Evolutionary conservation across 495 filamentous ascomycete species (phyloP).

Genomic region (Annulohypoxylon bovei): DNA sequence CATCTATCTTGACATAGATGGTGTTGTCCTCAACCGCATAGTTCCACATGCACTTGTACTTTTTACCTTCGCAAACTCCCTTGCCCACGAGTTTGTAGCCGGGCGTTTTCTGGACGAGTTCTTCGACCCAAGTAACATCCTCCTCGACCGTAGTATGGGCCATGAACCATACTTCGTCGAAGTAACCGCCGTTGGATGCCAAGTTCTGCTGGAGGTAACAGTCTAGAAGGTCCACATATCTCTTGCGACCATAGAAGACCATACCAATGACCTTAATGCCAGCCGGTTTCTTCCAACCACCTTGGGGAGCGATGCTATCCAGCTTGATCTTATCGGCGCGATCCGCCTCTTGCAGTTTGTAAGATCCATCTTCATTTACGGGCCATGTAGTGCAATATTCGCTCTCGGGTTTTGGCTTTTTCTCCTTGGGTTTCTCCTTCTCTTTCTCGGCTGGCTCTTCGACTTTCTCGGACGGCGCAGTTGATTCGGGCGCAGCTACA

Average conservation of each 20-base stretch:
- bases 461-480: not conserved
- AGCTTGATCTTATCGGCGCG: slow-evolving; percentile 27
- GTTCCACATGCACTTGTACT: slow-evolving; percentile 50
- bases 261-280: slow-evolving; percentile 58
- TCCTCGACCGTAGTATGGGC: slow-evolving; percentile 56
- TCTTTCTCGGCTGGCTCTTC: not conserved
- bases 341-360: slow-evolving; percentile 21
- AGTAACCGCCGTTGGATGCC: slow-evolving; percentile 60
- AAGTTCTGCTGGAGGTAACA: slow-evolving; percentile 68
- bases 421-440: not conserved
- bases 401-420: slow-evolving; percentile 10
- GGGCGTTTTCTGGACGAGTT: slow-evolving; percentile 40
- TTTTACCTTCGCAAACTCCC: slow-evolving; percentile 43
- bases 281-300: slow-evolving; percentile 51
- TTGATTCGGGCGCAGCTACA: not conserved
- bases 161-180: slow-evolving; percentile 66
- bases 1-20: slow-evolving; percentile 67
- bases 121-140: slow-evolving; percentile 60
- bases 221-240: slow-evolving; percentile 60
- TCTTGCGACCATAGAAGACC: slow-evolving; percentile 58
- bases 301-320: slow-evolving; percentile 39
- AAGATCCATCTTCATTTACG: slow-evolving; percentile 31
- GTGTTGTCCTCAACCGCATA: slow-evolving; percentile 50
- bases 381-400: slow-evolving; percentile 48
- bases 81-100: slow-evolving; percentile 43